phyloP scores from a whole-genome alignment of 768 basidiomycete genomes.

The Suillus americanus region DNA sequence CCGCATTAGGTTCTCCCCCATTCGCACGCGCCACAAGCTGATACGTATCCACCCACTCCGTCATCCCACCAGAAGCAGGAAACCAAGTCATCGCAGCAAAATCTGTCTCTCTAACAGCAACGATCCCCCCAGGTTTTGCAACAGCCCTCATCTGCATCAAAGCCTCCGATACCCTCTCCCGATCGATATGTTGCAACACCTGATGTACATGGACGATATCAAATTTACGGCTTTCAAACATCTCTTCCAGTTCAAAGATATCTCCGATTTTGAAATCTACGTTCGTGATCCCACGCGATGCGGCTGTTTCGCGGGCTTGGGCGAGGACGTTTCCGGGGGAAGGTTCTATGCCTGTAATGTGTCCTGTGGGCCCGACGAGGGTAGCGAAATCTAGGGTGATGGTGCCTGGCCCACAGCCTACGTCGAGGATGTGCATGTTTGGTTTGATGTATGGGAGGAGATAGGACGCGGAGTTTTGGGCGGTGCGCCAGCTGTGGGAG shows the following conservation, averaged over 20 bases:
- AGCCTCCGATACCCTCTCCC: conserved; percentile 34
- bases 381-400: conserved; percentile 46
- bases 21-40: conserved; percentile 25
- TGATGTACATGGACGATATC: conserved; percentile 53
- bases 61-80: conserved; percentile 34
- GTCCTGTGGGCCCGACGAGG: conserved; percentile 36
- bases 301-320: conserved; percentile 32
- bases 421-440: conserved; percentile 43
- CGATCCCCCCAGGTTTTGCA: conserved; percentile 43
- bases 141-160: conserved; percentile 50
- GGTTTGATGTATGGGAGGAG: conserved; percentile 38
- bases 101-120: conserved; percentile 46
- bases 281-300: conserved; percentile 32
- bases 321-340: conserved; percentile 31
- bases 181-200: conserved; percentile 46
- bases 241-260: conserved; percentile 34
- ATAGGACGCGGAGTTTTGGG: conserved; percentile 41
- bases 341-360: conserved; percentile 44
- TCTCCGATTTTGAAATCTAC: conserved; percentile 41
- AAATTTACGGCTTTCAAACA: conserved; percentile 35
- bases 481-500: conserved; percentile 39
- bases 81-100: conserved; percentile 33
- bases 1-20: conserved; percentile 41
- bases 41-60: conserved; percentile 22
- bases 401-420: conserved; percentile 54